Evolutionary conservation across 495 filamentous ascomycete genomes (phyloP), one percentile per base, ranked within the genome.

Genomic region (Hapsidospora chrysogenum): DNA sequence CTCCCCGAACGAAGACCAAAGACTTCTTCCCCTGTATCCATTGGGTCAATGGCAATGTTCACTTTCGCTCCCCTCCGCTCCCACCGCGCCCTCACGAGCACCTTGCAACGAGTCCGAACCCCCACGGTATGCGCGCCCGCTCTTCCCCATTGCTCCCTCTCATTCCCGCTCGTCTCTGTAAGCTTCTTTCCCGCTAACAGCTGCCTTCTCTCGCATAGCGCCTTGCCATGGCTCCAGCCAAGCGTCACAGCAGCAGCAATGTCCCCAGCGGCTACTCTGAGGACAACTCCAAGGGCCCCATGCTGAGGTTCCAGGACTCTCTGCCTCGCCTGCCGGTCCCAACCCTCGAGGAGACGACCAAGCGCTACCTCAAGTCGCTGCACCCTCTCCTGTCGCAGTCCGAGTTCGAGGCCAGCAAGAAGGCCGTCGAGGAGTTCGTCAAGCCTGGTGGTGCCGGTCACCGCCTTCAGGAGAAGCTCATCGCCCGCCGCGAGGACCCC

Each of bases 241-340:
- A 47, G 43, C 52, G 72, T 45, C n/a, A n/a, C n/a, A 72, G 59
- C 51, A 75, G 64, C 49, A 73, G 65, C 55, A 72, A 72, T 46
- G 58, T 76, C 33, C 74, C 73, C 31, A 4, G 43, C 89, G 89
- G 84, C 37, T 96, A 96, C 66, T 77, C 66, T 47, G 92, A 96
- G 60, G 85, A 99, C 57, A 67, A 68, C 49, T 78, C 78, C 44
- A 94, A 92, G 57, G 85, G 86, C 42, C 69, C 76, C 14, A 94
- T 92, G 82, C 76, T 96, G 42, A 78, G 92, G 29, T 99, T 89
- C 58, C 85, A 99, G 59, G 83, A 96, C 25, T 95, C 86, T 17
- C 74, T 99, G 16, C 92, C 92, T 21, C 73, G 66, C 30, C 69
- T 99, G 15, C 92, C 89, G 9, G 85, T 96, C 8, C 92, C 92